A percentile compares a stretch with the other conserved stretches of the same genome.
These are phyloP conservation scores for Wakefieldia striispora DNA, from an alignment of 768 basidiomycete species.

Conservation along the genomic window DNA sequence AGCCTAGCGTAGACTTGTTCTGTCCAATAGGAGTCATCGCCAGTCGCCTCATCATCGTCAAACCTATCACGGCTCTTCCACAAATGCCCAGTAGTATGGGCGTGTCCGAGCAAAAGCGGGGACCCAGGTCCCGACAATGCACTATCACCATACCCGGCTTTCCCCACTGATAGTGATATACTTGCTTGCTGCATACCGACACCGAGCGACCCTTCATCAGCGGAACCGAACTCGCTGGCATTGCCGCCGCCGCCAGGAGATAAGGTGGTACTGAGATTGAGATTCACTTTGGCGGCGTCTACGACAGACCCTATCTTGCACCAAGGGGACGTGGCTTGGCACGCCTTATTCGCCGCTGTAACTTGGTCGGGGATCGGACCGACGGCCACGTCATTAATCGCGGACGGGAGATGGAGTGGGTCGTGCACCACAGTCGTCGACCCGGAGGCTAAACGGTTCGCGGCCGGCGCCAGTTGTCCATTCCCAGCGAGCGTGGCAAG, in stretches of 20 bases:
- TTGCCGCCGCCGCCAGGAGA: not conserved
- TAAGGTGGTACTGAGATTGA: no score
- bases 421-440: not conserved
- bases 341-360: not conserved
- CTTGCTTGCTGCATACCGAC: not conserved
- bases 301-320: no score
- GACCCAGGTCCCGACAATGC: not conserved
- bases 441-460: not conserved
- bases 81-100: not conserved
- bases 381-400: not conserved
- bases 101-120: not conserved
- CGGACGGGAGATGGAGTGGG: not conserved
- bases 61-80: not conserved
- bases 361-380: not conserved
- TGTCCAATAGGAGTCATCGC: constrained; percentile 6
- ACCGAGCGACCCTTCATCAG: not conserved
- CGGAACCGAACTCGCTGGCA: not conserved
- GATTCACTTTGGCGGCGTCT: no score
- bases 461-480: not conserved
- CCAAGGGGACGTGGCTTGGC: not conserved
- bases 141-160: not conserved
- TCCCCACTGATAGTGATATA: not conserved
- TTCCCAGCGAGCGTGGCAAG: not conserved
- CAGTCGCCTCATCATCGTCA: constrained; percentile 1
- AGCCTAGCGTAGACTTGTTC: constrained; percentile 10